Percentiles rank a stretch among this genome's conserved stretches.
These are phyloP conservation scores for Cyclocybe cylindracea DNA, from an alignment of 768 basidiomycete genomes.

Conservation along the genomic window DNA sequence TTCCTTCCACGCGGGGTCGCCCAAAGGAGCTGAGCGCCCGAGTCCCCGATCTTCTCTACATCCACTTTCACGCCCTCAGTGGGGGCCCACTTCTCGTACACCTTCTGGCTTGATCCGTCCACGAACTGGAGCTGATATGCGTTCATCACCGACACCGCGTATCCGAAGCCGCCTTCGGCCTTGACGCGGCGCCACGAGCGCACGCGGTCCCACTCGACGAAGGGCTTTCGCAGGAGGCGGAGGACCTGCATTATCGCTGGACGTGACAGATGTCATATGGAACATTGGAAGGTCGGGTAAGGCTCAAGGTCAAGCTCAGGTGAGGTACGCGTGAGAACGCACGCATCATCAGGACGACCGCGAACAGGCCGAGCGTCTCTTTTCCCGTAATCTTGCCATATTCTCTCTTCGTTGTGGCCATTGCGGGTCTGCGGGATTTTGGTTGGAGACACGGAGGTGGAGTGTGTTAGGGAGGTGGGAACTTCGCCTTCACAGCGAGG, in stretches of 20 bases:
- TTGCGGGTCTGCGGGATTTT: not conserved
- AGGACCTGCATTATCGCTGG: conserved; percentile 7
- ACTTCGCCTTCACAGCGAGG: no score
- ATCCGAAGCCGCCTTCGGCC: conserved; percentile 5
- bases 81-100: conserved; percentile 11
- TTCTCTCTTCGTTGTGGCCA: conserved; percentile 4
- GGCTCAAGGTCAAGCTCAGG: not conserved
- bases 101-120: conserved; percentile 4
- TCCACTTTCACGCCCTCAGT: conserved; percentile 4
- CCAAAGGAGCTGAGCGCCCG: conserved; percentile 14
- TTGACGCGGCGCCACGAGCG: conserved; percentile 13
- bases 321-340: not conserved
- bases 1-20: conserved; percentile 13
- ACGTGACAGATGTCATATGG: not conserved
- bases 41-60: conserved; percentile 10
- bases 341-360: conserved; percentile 9
- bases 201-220: conserved; percentile 4
- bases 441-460: no score
- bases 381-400: conserved; percentile 8
- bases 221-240: conserved; percentile 8
- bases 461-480: no score
- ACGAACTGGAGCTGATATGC: conserved; percentile 13
- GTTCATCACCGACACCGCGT: conserved; percentile 2
- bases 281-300: not conserved
- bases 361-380: conserved; percentile 11